phyloP scores from a whole-genome alignment of 208 protist genomes.

The Acanthamoeba healyi region DNA sequence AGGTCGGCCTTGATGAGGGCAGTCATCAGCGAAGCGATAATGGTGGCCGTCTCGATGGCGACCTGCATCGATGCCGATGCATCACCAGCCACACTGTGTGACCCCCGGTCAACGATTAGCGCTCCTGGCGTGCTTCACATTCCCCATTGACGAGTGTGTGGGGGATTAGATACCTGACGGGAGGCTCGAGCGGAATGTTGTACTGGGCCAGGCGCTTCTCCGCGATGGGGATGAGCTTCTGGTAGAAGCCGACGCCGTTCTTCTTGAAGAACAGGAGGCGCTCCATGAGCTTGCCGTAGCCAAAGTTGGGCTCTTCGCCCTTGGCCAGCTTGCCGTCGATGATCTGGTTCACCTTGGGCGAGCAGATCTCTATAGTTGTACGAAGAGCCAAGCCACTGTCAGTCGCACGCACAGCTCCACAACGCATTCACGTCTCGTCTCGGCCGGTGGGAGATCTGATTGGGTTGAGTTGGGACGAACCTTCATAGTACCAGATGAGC shows the following conservation, averaged over 20 bases:
- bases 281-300: slow-evolving; percentile 85
- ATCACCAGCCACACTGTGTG: slow-evolving; percentile 70
- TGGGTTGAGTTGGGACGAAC: neutral
- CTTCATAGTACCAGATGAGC: slow-evolving; percentile 70
- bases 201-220: slow-evolving; percentile 48
- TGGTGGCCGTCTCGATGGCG: slow-evolving; percentile 79
- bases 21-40: slow-evolving; percentile 76
- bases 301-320: slow-evolving; percentile 78
- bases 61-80: slow-evolving; percentile 83
- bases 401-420: too few relatives aligned
- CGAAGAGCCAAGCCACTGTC: neutral
- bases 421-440: too few relatives aligned
- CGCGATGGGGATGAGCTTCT: slow-evolving; percentile 75
- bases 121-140: too few relatives aligned
- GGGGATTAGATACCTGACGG: slow-evolving; percentile 55
- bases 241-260: slow-evolving; percentile 49
- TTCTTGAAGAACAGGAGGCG: slow-evolving; percentile 74
- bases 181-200: slow-evolving; percentile 74
- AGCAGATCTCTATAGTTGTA: slow-evolving; percentile 41
- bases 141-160: too few relatives aligned
- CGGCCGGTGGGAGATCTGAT: too few relatives aligned
- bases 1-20: slow-evolving; percentile 77
- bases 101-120: neutral
- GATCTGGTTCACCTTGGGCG: slow-evolving; percentile 13
- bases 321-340: slow-evolving; percentile 64